Percentiles rank a stretch among this genome's conserved stretches.
phyloP scores from a whole-genome alignment of 768 basidiomycete species.

The Leccinum subtestaceum region DNA sequence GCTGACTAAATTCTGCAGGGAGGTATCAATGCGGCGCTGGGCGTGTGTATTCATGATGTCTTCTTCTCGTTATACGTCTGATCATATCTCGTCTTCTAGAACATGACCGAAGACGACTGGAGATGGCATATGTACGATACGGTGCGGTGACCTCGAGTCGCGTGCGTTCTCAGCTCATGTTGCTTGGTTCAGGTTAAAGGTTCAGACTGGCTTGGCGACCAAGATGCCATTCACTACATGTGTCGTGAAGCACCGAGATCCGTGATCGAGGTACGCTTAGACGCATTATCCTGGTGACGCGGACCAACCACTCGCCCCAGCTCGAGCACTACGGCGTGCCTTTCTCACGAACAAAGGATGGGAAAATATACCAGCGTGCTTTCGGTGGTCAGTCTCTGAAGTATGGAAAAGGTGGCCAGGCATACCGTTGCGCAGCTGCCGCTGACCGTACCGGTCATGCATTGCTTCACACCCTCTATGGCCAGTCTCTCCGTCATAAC shows the following conservation, averaged over 20 bases:
- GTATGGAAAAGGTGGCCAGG: constrained; percentile 97
- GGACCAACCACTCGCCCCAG: constrained; percentile 39
- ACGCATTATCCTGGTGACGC: neutral
- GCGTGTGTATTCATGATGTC: constrained; percentile 49
- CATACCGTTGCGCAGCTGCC: constrained; percentile 97
- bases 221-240: constrained; percentile 99
- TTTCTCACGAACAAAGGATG: constrained; percentile 97
- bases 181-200: constrained; percentile 81
- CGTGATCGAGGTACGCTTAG: constrained; percentile 74
- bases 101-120: constrained; percentile 99
- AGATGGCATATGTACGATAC: constrained; percentile 99
- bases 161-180: constrained; percentile 14
- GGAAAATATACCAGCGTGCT: constrained; percentile 99
- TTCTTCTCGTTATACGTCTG: constrained; percentile 7
- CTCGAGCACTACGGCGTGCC: constrained; percentile 98
- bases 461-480: constrained; percentile 97
- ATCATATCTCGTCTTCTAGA: constrained; percentile 41
- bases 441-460: constrained; percentile 99
- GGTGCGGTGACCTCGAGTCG: constrained; percentile 42
- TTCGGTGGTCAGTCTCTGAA: constrained; percentile 98
- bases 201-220: constrained; percentile 99
- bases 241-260: constrained; percentile 93
- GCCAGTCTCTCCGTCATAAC: constrained; percentile 97
- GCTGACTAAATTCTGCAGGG: constrained; percentile 50
- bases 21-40: constrained; percentile 96